A percentile compares a stretch with the other conserved stretches of the same genome.
Conservation (phyloP, 2,329 filamentous ascomycete genomes). For the Cucurbitaria berberidis region DNA sequence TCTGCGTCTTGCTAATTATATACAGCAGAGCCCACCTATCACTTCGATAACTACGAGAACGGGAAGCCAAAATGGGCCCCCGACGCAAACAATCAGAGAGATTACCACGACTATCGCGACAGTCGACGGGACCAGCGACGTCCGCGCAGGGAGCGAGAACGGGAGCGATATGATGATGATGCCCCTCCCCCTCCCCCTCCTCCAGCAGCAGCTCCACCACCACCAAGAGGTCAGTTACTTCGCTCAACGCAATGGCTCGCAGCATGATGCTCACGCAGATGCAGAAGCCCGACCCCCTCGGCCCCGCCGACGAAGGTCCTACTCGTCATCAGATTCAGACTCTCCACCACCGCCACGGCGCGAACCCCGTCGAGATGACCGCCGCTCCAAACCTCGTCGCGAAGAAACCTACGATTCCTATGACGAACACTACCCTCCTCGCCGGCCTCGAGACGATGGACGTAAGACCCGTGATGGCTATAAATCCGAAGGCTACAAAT, state of each 20-base stretch:
- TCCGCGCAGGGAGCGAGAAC: conserved; percentile 17
- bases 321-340: conserved; percentile 27
- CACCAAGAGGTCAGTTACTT: conserved; percentile 9
- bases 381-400: conserved; percentile 8
- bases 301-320: conserved; percentile 23
- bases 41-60: conserved; percentile 38
- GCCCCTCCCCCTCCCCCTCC: conserved; percentile 18
- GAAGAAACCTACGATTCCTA: conserved; percentile 36
- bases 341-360: conserved; percentile 31
- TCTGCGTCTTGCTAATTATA: conserved; percentile 2
- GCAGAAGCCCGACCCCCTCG: conserved; percentile 13
- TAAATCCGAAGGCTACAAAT: conserved; percentile 23
- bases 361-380: conserved; percentile 25
- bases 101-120: conserved; percentile 29
- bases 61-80: conserved; percentile 36
- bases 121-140: conserved; percentile 29
- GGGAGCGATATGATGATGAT: conserved; percentile 17
- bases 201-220: conserved; percentile 10
- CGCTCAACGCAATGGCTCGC: background rate
- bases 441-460: conserved; percentile 16
- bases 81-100: conserved; percentile 26
- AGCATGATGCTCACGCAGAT: background rate
- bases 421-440: conserved; percentile 32
- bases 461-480: conserved; percentile 32
- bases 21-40: conserved; percentile 29